Percentiles rank a stretch among this genome's conserved stretches.
phyloP scores from a whole-genome alignment of 2,329 filamentous ascomycete species.

The Arthrobotrys musiformis region DNA sequence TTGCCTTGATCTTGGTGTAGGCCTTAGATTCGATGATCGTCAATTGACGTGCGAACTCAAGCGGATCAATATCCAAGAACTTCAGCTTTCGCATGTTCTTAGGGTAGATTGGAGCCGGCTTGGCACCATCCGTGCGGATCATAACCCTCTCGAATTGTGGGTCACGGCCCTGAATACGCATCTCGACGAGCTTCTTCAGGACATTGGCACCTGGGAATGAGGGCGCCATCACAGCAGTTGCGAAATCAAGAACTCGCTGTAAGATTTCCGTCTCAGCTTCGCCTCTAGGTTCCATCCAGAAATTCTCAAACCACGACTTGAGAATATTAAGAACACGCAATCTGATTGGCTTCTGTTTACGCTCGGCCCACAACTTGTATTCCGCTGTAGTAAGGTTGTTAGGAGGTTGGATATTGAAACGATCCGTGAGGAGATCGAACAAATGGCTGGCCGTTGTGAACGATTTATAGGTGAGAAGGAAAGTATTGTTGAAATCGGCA shows the following conservation, averaged over 20 bases:
- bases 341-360: conserved; percentile 94
- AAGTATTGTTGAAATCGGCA: conserved; percentile 95
- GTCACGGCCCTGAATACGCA: conserved; percentile 87
- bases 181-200: conserved; percentile 86
- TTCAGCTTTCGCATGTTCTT: conserved; percentile 99
- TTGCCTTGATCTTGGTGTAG: conserved; percentile 94
- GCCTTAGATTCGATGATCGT: conserved; percentile 96
- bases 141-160: conserved; percentile 85
- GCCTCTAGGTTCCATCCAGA: conserved; percentile 96
- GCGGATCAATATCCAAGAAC: conserved; percentile 94
- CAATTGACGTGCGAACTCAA: conserved; percentile 95
- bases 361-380: conserved; percentile 87
- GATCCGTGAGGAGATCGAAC: conserved; percentile 89
- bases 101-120: conserved; percentile 88
- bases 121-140: conserved; percentile 82
- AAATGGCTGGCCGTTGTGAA: conserved; percentile 91
- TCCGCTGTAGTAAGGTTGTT: conserved; percentile 79
- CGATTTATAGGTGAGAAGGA: conserved; percentile 93
- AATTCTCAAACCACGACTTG: conserved; percentile 98
- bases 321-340: conserved; percentile 97
- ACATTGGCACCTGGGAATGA: conserved; percentile 89
- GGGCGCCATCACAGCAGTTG: conserved; percentile 89
- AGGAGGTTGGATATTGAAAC: conserved; percentile 92
- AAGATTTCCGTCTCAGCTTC: conserved; percentile 86
- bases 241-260: conserved; percentile 88